Evolutionary conservation across 2,329 filamentous ascomycete species (phyloP).

Genomic region (Huntiella bhutanensis): DNA sequence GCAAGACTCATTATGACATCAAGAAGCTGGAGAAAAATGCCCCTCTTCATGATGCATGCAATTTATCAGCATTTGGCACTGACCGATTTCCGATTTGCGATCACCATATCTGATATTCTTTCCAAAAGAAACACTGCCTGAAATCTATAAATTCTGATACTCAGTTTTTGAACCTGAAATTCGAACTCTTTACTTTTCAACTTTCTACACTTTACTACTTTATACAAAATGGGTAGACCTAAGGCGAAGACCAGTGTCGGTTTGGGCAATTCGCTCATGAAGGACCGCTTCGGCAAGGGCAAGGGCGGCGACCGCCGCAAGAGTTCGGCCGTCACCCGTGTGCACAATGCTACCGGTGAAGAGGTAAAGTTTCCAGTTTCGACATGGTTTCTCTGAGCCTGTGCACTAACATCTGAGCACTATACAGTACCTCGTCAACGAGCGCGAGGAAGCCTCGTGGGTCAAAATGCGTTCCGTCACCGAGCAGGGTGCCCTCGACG

Average conservation of each 20-base stretch:
- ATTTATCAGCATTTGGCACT: slow-evolving; percentile 9
- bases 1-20: slow-evolving; percentile 11
- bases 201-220: neutral
- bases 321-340: slow-evolving; percentile 38
- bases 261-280: slow-evolving; percentile 95
- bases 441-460: slow-evolving; percentile 79
- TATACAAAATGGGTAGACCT: slow-evolving; percentile 38
- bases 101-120: neutral
- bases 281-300: slow-evolving; percentile 89
- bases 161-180: too few species aligned
- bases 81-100: neutral
- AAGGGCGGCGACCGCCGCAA: slow-evolving; percentile 72
- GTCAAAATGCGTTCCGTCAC: slow-evolving; percentile 99
- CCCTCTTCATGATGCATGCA: slow-evolving; percentile 6
- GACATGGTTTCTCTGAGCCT: neutral
- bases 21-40: slow-evolving; percentile 8
- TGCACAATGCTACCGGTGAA: slow-evolving; percentile 64
- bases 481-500: slow-evolving; percentile 87
- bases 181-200: too few species aligned
- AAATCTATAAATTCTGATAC: too few species aligned
- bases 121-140: too few species aligned
- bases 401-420: slow-evolving; percentile 13
- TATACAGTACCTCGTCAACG: slow-evolving; percentile 67
- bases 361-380: slow-evolving; percentile 25
- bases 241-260: slow-evolving; percentile 94